Conservation (phyloP, 208 protist genomes). For the Trichomonas vaginalis region DNA sequence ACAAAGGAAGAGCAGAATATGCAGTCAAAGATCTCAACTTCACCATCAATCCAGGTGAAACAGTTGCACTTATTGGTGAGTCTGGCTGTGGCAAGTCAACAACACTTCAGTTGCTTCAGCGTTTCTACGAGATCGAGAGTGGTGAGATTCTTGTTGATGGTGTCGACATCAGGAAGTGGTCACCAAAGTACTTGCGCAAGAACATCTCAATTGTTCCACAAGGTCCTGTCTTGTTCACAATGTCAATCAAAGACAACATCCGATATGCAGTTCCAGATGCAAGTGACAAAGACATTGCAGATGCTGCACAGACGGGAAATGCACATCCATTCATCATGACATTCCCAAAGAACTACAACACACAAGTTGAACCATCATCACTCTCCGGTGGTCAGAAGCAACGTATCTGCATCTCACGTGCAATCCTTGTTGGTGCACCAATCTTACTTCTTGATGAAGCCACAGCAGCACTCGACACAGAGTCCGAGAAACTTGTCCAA, state of each 20-base stretch:
- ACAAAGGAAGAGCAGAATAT: neutral
- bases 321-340: constrained; percentile 39
- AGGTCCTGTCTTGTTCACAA: constrained; percentile 43
- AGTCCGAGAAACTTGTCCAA: neutral
- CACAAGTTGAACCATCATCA: neutral
- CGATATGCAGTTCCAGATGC: constrained; percentile 28
- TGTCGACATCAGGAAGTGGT: neutral
- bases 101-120: neutral
- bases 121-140: neutral
- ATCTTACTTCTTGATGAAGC: constrained; percentile 5
- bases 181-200: neutral
- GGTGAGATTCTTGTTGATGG: constrained; percentile 6
- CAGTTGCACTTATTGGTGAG: neutral
- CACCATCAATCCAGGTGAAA: neutral
- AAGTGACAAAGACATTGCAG: constrained; percentile 25
- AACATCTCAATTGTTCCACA: constrained; percentile 9
- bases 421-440: neutral
- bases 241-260: constrained; percentile 38
- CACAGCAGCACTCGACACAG: neutral
- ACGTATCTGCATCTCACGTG: neutral
- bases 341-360: constrained; percentile 25
- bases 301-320: constrained; percentile 33
- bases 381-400: neutral
- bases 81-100: neutral
- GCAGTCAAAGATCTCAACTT: neutral